Base-by-base conservation (phyloP, 345 rosid genomes). In the Arabidopsis arenosa region DNA sequence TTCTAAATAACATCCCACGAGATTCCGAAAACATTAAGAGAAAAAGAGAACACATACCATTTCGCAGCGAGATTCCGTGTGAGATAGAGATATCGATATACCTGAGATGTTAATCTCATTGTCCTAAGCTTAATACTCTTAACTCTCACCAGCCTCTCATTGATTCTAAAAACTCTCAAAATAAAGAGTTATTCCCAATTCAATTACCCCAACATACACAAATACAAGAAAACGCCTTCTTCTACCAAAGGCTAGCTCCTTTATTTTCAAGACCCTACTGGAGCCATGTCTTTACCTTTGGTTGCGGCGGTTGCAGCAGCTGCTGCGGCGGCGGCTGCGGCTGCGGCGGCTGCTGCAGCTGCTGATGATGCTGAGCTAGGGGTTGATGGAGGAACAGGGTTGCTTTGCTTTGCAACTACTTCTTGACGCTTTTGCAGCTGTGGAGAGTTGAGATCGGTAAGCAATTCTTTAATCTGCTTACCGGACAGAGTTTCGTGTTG, bases 401-500 rank as follows among this genome's bases (percentile, higher is more conserved):
- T 85, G 75, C 90, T 85, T 49, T 84, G 86, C 75, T 81, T 84
- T 10, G 84, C 79, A 59, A 87, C 82, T 17, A 82, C 75, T 78
- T 85, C 82, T 28, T 90, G 88, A 68, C 72, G 84, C 57, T 85
- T 90, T 60, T 85, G 81, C 39, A 74, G 81, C 70, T 70, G 94
- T 54, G 81, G 88, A 78, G 88, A 86, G 60, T 89, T 87, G 66
- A 92, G 81, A 77, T 87, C 87, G 0, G 88, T 80, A 56, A 95
- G 89, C 47, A 95, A 58, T 64, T 84, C 82, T 55, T 89, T 89
- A 51, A 95, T 92, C 83, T 95, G 93, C 63, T 66, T 85, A 15
- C 99, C 99, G 1, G 90, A 39, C 9, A 95, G 88, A 0, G 97
- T 95, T 77, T 92, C 97, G 0, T 89, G 82, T 80, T 88, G 85